Base-by-base conservation (phyloP, 495 filamentous ascomycete species). In the Penicillium ochrochloron region DNA sequence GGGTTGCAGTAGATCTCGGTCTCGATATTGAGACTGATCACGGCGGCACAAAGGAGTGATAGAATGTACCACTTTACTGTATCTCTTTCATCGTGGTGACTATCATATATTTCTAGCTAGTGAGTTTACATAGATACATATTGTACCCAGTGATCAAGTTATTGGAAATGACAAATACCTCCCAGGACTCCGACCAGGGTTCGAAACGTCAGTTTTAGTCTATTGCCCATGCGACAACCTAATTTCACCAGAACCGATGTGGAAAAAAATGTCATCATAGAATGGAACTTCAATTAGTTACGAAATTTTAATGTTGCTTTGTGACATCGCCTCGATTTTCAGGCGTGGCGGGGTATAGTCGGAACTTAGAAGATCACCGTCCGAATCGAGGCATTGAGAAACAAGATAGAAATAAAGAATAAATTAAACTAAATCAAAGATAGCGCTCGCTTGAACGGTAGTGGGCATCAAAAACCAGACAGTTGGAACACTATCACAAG, bases 1-100 rank as follows among this genome's bases (percentile, higher is more conserved):
- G 21, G 34, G 44, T 15, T n/a, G 21, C 31, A n/a, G 12, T 54
- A 27, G 46, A 59, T 46, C 23, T 51, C 56, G 12, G 29, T 3
- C 51, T 53, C 61, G 21, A n/a, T 39, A 53, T 63, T 54, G 42
- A 56, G 34, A 10, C 42, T 3, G 19, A 59, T 14, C 0, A 23
- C 12, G 12, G 25, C 9, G 19, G n/a, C 9, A n/a, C n/a, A 15
- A n/a, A 21, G 21, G 6, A 23, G 44, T 48, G n/a, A 17, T n/a
- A n/a, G 39, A 17, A 42, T 42, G 17, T n/a, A 27, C 2, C 8
- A 17, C 14, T n/a, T 9, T 6, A n/a, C 5, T 42, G 39, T 15
- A 8, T n/a, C 15, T n/a, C 37, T 6, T 14, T 19, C 9, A 23
- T 21, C 42, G 17, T 48, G 2, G 11, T 4, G 11, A 12, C 21